phyloP scores from a whole-genome alignment of 1,139 yeast genomes.

The Taphrina betulina region DNA sequence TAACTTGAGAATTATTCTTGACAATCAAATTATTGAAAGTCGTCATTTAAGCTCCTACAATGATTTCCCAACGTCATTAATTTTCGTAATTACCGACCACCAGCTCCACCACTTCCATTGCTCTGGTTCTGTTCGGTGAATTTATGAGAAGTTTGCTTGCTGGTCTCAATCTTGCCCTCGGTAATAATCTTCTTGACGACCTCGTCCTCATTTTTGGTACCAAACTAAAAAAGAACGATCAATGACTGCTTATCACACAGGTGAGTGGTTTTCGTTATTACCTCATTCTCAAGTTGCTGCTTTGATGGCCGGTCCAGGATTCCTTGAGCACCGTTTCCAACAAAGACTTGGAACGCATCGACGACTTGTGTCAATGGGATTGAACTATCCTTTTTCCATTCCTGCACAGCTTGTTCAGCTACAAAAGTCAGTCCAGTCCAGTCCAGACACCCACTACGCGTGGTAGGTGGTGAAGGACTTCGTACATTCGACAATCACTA shows the following conservation, averaged over 20 bases:
- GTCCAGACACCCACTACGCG: too few species aligned
- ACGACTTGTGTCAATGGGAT: slow-evolving; percentile 65
- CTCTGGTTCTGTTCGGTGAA: slow-evolving; percentile 30
- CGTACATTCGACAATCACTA: slow-evolving; percentile 64
- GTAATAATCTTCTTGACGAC: slow-evolving; percentile 56
- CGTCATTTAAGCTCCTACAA: too few species aligned
- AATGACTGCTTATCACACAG: too few species aligned
- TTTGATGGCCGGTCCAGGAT: slow-evolving; percentile 32
- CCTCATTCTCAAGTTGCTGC: slow-evolving; percentile 30
- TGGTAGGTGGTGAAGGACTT: too few species aligned
- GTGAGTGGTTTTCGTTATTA: too few species aligned
- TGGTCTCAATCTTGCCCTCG: slow-evolving; percentile 51
- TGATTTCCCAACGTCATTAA: too few species aligned
- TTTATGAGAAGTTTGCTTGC: slow-evolving; percentile 20
- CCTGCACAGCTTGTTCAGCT: slow-evolving; percentile 51
- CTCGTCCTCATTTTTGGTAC: slow-evolving; percentile 48
- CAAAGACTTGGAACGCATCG: slow-evolving; percentile 57
- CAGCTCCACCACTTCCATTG: slow-evolving; percentile 17
- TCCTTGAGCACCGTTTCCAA: slow-evolving; percentile 29
- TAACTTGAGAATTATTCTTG: too few species aligned
- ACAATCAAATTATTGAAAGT: too few species aligned
- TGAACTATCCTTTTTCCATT: slow-evolving; percentile 54
- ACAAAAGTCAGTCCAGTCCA: too few species aligned
- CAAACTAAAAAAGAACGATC: slow-evolving; percentile 55
- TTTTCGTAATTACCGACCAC: slow-evolving; percentile 10